Evolutionary conservation across 176 grass and related monocot genomes (phyloP).

Genomic region (Aegilops tauschii): DNA sequence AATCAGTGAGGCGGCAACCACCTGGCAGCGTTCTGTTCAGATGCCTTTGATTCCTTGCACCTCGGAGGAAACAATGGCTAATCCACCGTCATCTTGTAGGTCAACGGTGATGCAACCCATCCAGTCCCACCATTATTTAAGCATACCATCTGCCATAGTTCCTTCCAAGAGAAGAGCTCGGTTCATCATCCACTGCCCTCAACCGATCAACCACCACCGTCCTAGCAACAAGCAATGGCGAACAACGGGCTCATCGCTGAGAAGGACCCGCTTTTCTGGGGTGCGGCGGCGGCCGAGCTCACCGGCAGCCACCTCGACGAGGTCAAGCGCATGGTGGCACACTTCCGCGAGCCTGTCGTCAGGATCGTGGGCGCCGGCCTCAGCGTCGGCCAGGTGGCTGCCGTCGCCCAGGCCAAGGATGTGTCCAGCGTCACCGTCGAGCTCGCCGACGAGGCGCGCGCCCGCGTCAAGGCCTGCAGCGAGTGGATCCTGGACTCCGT

Average conservation of each 20-base stretch:
- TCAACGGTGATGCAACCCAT: too few relatives aligned
- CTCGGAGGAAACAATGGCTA: too few relatives aligned
- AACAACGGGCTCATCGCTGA: not conserved
- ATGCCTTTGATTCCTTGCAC: too few relatives aligned
- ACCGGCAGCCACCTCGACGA: not conserved
- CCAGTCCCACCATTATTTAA: not conserved
- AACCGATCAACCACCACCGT: not conserved
- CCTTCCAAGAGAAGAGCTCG: not conserved
- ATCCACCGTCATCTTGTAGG: too few relatives aligned
- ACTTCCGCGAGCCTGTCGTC: not conserved
- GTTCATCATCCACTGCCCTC: not conserved
- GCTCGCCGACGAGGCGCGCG: not conserved
- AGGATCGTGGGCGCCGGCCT: not conserved
- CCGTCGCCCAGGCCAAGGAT: not conserved
- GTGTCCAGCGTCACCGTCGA: not conserved
- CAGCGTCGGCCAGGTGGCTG: not conserved
- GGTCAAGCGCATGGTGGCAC: not conserved
- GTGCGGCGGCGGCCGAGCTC: not conserved
- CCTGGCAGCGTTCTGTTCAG: too few relatives aligned
- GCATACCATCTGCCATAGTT: not conserved
- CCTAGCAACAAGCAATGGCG: not conserved
- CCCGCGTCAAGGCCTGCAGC: not conserved
- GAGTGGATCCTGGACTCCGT: not conserved
- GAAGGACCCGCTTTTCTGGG: not conserved
- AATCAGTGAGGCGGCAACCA: too few relatives aligned